phyloP scores from a whole-genome alignment of 192 early-diverging fungal genomes.

The Lunasporangiospora selenospora region DNA sequence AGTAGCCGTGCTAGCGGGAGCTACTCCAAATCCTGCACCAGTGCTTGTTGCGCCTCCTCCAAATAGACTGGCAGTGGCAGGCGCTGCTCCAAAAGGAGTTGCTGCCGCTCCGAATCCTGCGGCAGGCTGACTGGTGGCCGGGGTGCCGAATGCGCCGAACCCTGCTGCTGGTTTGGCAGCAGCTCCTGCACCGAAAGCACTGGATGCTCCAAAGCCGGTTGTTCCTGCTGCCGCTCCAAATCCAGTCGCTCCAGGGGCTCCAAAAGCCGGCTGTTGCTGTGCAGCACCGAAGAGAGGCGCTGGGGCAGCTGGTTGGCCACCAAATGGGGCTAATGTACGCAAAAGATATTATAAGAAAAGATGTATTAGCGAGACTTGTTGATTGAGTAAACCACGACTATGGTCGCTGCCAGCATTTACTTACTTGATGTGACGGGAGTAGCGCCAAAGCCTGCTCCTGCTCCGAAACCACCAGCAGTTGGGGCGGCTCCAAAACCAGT shows the following conservation, averaged over 20 bases:
- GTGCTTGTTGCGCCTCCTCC: conserved; percentile 33
- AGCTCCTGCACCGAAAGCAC: conserved; percentile 50
- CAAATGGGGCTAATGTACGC: conserved; percentile 23
- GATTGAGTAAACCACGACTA: conserved; percentile 8
- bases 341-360: neutral
- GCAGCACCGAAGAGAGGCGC: conserved; percentile 49
- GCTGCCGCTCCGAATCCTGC: conserved; percentile 48
- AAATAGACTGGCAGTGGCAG: conserved; percentile 45
- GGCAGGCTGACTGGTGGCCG: conserved; percentile 47
- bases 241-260: conserved; percentile 44
- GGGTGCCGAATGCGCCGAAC: conserved; percentile 54
- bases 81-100: conserved; percentile 52
- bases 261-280: conserved; percentile 52
- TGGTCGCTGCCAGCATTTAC: conserved; percentile 16
- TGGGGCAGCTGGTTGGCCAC: conserved; percentile 29
- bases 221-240: conserved; percentile 49
- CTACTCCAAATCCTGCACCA: conserved; percentile 40
- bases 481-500: conserved; percentile 37
- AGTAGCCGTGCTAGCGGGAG: conserved; percentile 32
- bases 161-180: conserved; percentile 51
- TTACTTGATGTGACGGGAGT: conserved; percentile 37
- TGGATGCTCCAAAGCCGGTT: conserved; percentile 36
- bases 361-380: conserved; percentile 10
- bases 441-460: conserved; percentile 38
- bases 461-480: conserved; percentile 13